phyloP scores from a whole-genome alignment of 352 stramenopile species.

The Aphanomyces cochlioides region DNA sequence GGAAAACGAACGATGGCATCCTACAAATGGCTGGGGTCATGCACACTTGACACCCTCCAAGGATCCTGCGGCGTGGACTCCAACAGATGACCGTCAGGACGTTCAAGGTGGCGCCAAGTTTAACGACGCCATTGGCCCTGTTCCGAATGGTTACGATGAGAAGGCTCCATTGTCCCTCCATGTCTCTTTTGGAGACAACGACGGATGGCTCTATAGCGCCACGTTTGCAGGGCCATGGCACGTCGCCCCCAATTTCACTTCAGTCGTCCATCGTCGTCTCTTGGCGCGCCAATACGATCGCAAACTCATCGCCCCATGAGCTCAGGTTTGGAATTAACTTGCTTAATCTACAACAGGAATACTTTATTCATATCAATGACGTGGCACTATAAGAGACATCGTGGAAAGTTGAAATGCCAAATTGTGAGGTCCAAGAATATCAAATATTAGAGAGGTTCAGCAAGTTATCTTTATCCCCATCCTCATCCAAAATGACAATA shows the following conservation, averaged over 20 bases:
- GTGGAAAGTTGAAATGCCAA: no score
- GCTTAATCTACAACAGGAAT: no score
- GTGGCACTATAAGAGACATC: no score
- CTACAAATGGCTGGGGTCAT: conserved; percentile 1
- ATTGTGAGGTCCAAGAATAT: no score
- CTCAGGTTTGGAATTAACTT: no score
- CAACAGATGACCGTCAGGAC: background rate
- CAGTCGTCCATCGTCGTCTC: background rate
- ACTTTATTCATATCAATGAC: no score
- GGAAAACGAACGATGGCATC: conserved; percentile 23
- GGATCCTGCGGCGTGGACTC: conserved; percentile 4
- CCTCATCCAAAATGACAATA: no score
- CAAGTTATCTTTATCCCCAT: no score
- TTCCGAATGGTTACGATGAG: background rate
- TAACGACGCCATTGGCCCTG: conserved; percentile 6
- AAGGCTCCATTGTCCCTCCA: conserved; percentile 3
- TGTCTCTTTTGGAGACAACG: background rate
- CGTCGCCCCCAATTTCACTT: background rate
- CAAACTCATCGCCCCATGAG: no score
- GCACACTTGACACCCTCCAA: background rate
- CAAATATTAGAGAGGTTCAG: no score
- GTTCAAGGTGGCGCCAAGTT: background rate
- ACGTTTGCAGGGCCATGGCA: conserved; percentile 15
- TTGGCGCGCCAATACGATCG: conserved; percentile 1
- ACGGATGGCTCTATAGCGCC: conserved; percentile 17